Evolutionary conservation across 2,329 filamentous ascomycete species (phyloP).

Genomic region (Boeremia exigua): DNA sequence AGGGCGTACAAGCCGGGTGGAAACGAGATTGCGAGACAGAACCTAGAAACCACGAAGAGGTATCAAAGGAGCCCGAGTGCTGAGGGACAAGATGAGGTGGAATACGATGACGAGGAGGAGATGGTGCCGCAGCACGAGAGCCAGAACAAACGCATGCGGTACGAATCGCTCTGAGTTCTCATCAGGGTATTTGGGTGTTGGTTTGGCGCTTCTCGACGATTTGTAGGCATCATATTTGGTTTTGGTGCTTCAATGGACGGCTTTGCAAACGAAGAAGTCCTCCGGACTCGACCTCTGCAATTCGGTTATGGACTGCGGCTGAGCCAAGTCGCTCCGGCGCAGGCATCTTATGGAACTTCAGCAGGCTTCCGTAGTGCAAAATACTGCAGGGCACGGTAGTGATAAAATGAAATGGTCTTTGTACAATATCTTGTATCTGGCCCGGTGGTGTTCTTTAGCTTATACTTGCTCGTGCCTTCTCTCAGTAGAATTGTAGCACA

Average conservation of each 20-base stretch:
- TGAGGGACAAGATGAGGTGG: constrained; percentile 14
- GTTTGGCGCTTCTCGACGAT: background rate
- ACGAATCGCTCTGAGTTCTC: constrained; percentile 5
- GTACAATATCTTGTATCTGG: constrained; percentile 27
- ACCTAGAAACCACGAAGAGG: constrained; percentile 27
- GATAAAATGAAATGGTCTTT: constrained; percentile 33
- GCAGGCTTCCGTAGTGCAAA: background rate
- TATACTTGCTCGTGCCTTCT: background rate
- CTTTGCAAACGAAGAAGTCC: background rate
- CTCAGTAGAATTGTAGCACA: constrained; percentile 1
- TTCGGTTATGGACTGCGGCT: background rate
- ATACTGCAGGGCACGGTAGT: constrained; percentile 2
- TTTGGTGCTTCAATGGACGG: background rate
- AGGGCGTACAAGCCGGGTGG: constrained; percentile 31
- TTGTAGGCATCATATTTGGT: background rate
- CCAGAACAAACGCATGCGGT: constrained; percentile 4
- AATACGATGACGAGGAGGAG: constrained; percentile 16
- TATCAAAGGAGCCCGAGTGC: constrained; percentile 15
- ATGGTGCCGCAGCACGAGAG: background rate
- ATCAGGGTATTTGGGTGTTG: background rate
- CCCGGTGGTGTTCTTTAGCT: background rate
- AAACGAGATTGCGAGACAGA: constrained; percentile 37
- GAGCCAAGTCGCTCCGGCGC: background rate
- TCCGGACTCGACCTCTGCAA: background rate
- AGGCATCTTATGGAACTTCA: too few species aligned